Base-by-base conservation (phyloP, 2,329 filamentous ascomycete species). In the Monascus ruber region DNA sequence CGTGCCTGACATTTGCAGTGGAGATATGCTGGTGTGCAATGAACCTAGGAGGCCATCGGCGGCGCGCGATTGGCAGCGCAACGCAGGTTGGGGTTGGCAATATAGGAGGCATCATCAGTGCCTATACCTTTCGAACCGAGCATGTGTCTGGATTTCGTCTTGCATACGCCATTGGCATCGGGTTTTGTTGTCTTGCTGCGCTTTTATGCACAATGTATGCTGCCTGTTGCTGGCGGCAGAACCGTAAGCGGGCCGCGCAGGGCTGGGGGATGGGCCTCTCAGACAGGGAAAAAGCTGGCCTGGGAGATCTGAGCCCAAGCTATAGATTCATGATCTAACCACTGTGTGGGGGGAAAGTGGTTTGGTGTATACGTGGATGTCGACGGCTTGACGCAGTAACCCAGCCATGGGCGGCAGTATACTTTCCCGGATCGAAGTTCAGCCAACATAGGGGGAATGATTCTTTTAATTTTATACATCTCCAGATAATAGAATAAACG, bases 21-120 rank as follows among this genome's bases (percentile, higher is more conserved):
- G 51, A 59, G 28, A 63, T 69, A 4, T 73, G 71, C 46, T 74
- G 70, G 69, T 72, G 71, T 57, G 71, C 70, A 38, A 72, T 73
- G 69, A 74, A 74, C 41, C 58, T 73, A 1, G 65, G 69, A 8
- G 67, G 69, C 1, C 71, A 74, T 41, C 69, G 71, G 42, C 54
- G 70, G 2, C 60, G 71, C 32, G 56, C 64, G 4, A 64, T 73
- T 0, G 70, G 70, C 0, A 57, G 54, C 8, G 71, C 69, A 0
- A 72, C 67, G 66, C 70, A 73, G 43, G 60, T 73, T 11, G 66
- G 62, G 0, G 66, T 69, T 41, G 69, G 70, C 27, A 70, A 72
- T 37, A 66, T 68, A 26, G 68, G 68, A 5, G 69, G 70, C 1
- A 72, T 74, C 44, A 71, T 74, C 34, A 69, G 70, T 1, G 67